Base-by-base conservation (phyloP, 805 yeast species). In the Cyberlindnera bimundalis region DNA sequence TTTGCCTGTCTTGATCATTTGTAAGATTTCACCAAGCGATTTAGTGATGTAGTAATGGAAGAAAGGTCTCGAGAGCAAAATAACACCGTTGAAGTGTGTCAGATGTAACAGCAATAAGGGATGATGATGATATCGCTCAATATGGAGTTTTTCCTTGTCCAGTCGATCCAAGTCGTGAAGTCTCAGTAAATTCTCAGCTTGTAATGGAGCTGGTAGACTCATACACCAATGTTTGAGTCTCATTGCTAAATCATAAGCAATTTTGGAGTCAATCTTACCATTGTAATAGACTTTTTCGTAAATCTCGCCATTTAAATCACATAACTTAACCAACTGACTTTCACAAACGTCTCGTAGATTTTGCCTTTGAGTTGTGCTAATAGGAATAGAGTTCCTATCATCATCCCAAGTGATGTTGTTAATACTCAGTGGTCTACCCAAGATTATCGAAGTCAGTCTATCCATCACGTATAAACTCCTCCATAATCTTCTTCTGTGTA, bases 371-470 rank as follows among this genome's bases (percentile, higher is more conserved):
- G 61, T 51, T 33, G 53, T 54, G 6, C 47, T 49, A 3, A 47
- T 33, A 19, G 44, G 36, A 5, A 32, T 10, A 17, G 42, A 20
- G 26, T 52, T 43, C 11, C 50, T 43, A 19, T 44, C 47, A 43
- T 65, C 70, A 46, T 66, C 69, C 65, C 67, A 65, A 29, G 65
- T 68, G 24, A 53, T 45, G 40, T 67, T 68, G 32, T 48, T 47
- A 7, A 67, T 66, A 3, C 59, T 44, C 28, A 66, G 35, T 4
- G 70, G 63, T 33, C 71, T 47, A 4, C 72, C 72, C 29, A 67
- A 39, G 17, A 59, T 51, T 3, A 62, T 47, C 15, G 66, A 58
- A 3, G 64, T 52, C 6, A 65, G 47, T 25, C 62, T 40, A 43
- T 65, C 70, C 40, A 60, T 53, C n/a, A 58, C 53, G 33, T 58